Base-by-base conservation (phyloP, 2,329 filamentous ascomycete genomes). In the Colletotrichum caudatum region DNA sequence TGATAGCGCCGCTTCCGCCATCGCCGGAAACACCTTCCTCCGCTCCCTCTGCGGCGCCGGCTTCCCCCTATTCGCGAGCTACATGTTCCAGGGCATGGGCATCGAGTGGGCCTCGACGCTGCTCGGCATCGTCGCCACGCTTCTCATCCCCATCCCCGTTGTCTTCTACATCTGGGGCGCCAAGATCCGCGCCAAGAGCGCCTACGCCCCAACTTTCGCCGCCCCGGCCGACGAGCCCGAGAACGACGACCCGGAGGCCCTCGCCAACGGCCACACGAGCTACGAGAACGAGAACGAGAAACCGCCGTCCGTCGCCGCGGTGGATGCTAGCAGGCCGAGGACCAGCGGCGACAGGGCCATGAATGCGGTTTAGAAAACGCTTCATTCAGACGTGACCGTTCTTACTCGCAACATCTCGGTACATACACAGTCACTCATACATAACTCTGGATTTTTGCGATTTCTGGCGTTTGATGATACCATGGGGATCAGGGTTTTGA, bases 11-110 rank as follows among this genome's bases (percentile, higher is more conserved):
- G 94, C 94, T 14, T 95, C 92, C 0, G 94, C 93, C 29, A 90
- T 97, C 68, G 94, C 94, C 6, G 94, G 91, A 29, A 96, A 95
- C 81, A 93, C 93, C 0, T 92, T 97, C 77, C 82, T 97, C 48
- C 91, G 94, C 75, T 95, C 92, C 0, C 84, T 94, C 11, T 92
- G 91, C 73, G 94, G 93, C 74, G 93, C 93, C 2, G 90, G 87
- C 1, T 96, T 97, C 84, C 94, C 94, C 0, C 86, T 96, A 1
- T 96, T 96, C 79, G 90, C 92, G 0, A 87, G 84, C 2, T 90
- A 93, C 76, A 93, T 92, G 88, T 92, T 91, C 74, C 80, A 87
- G 14, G 87, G 87, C 57, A 82, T 92, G 79, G 88, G 88, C 53
- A 90, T 92, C 64, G 79, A 91, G 74, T 92, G 86, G 84, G 88